A percentile compares a stretch with the other conserved stretches of the same genome.
Evolutionary conservation across 2,329 filamentous ascomycete species (phyloP).

Genomic region (Metarhizium album): DNA sequence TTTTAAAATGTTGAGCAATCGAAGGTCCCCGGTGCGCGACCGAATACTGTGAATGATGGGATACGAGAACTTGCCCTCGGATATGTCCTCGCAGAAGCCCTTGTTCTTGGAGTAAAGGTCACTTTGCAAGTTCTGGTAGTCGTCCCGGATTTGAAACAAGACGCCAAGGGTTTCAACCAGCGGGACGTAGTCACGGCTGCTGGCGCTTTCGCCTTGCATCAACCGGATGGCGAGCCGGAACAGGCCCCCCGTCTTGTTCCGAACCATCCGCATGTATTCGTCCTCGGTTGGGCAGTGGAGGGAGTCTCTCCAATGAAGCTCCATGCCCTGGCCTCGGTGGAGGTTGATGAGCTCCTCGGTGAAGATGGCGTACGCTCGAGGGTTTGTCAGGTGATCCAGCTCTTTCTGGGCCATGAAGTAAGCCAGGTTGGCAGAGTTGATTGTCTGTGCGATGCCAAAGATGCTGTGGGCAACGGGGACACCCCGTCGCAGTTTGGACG

Average conservation of each 20-base stretch:
- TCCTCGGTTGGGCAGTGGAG: constrained; percentile 68
- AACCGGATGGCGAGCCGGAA: constrained; percentile 69
- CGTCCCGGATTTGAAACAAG: constrained; percentile 8
- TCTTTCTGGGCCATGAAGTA: constrained; percentile 23
- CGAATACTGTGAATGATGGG: constrained; percentile 8
- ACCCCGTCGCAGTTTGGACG: constrained; percentile 34
- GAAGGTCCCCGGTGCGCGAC: not conserved
- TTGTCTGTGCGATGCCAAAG: constrained; percentile 38
- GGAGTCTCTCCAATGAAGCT: constrained; percentile 73
- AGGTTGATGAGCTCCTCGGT: constrained; percentile 69
- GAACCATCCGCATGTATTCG: constrained; percentile 77
- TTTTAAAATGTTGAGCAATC: constrained; percentile 5
- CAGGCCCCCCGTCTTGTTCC: constrained; percentile 72
- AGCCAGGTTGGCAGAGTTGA: constrained; percentile 39
- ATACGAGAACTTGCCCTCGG: constrained; percentile 9
- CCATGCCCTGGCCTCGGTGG: constrained; percentile 75
- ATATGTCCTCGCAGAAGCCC: constrained; percentile 6
- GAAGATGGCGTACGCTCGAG: constrained; percentile 52
- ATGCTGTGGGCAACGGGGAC: constrained; percentile 36
- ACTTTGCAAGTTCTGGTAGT: constrained; percentile 7
- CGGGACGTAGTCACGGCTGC: constrained; percentile 1
- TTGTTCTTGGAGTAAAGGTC: constrained; percentile 6
- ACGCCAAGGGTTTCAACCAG: constrained; percentile 2
- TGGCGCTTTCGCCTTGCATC: constrained; percentile 58
- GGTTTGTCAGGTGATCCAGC: constrained; percentile 53